These are phyloP conservation scores for Colletotrichum chlorophyti DNA, from an alignment of 2,329 filamentous ascomycete genomes.

Conservation along the genomic window DNA sequence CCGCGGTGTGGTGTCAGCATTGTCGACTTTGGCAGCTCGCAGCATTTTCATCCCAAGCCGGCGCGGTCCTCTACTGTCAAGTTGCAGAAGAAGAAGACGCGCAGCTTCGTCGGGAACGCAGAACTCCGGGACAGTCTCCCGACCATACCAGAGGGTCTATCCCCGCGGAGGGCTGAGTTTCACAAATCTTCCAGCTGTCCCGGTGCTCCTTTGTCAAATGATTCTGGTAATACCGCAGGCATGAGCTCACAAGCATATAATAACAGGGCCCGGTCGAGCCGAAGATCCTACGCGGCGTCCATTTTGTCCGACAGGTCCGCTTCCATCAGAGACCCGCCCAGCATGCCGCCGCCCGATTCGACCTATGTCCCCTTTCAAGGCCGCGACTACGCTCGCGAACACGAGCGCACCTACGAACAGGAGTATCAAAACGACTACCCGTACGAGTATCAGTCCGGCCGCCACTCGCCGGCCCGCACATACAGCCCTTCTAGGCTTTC, in stretches of 20 bases:
- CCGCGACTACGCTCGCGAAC: conserved; percentile 43
- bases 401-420: conserved; percentile 32
- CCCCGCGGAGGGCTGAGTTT: conserved; percentile 48
- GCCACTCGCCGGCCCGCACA: conserved; percentile 59
- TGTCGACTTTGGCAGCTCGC: conserved; percentile 15
- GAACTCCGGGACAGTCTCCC: conserved; percentile 51
- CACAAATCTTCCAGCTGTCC: conserved; percentile 40
- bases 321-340: conserved; percentile 64
- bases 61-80: conserved; percentile 50
- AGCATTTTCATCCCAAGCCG: conserved; percentile 31
- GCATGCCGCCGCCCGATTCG: conserved; percentile 68
- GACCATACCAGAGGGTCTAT: conserved; percentile 58
- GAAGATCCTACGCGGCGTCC: conserved; percentile 60
- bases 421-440: conserved; percentile 25
- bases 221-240: conserved; percentile 23
- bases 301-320: conserved; percentile 54
- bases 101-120: conserved; percentile 37
- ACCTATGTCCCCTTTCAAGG: conserved; percentile 66
- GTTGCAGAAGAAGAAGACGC: conserved; percentile 52
- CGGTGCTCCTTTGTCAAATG: conserved; percentile 27
- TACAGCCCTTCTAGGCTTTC: conserved; percentile 63
- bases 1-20: background rate
- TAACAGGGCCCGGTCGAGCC: conserved; percentile 52
- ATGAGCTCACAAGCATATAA: conserved; percentile 48
- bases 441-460: conserved; percentile 22